A percentile compares a stretch with the other conserved stretches of the same genome.
These are phyloP conservation scores for Naganishia onofrii DNA, from an alignment of 768 basidiomycete species.

Conservation along the genomic window DNA sequence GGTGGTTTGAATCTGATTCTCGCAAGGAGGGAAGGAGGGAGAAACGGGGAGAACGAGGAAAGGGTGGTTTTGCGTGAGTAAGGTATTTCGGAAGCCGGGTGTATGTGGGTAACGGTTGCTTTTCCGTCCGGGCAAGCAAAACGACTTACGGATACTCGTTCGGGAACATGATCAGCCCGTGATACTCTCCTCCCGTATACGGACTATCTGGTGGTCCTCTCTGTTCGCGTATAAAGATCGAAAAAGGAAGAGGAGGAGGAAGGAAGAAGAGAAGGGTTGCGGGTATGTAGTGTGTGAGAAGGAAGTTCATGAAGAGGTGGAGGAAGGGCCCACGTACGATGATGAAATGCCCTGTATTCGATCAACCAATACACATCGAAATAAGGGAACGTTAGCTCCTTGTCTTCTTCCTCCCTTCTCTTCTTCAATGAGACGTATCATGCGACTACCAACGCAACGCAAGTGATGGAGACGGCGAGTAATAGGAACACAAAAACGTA, in stretches of 20 bases:
- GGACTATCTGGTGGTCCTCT: conserved; percentile 92
- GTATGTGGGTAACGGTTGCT: no score
- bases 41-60: no score
- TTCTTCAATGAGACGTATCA: no score
- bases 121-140: no score
- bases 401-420: background rate
- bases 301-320: background rate
- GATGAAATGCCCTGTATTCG: conserved; percentile 78
- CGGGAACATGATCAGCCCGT: conserved; percentile 87
- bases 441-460: no score
- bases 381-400: background rate
- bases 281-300: background rate
- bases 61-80: no score
- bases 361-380: conserved; percentile 9
- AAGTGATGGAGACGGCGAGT: background rate
- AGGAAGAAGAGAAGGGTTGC: background rate
- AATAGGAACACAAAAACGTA: conserved; percentile 55
- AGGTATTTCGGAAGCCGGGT: no score
- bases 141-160: conserved; percentile 73
- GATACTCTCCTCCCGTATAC: conserved; percentile 87
- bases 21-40: no score
- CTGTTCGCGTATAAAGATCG: no score
- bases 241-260: conserved; percentile 52
- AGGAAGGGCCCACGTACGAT: conserved; percentile 49
- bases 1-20: conserved; percentile 81